Conservation (phyloP, 768 basidiomycete species). For the Hygrocybe coccinea region DNA sequence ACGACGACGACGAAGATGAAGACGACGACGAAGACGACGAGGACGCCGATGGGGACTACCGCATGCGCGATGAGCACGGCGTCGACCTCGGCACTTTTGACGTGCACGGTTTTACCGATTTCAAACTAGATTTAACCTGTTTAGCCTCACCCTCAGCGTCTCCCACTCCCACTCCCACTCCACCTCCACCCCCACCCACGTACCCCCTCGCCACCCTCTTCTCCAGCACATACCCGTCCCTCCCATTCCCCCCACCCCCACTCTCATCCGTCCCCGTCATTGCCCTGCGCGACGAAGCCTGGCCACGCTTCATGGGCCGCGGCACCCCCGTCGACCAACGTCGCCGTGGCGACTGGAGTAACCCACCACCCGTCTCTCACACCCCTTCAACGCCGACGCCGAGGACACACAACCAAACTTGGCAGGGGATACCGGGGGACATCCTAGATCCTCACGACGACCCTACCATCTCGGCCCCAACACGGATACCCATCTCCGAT, state of each 20-base stretch:
- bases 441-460: background rate
- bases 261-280: conserved; percentile 1
- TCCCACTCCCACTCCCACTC: background rate
- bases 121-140: background rate
- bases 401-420: background rate
- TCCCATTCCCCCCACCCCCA: conserved; percentile 3
- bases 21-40: conserved; percentile 4
- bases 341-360: conserved; percentile 1
- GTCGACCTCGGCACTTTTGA: background rate
- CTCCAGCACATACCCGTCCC: background rate
- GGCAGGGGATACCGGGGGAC: background rate
- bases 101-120: background rate
- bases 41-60: background rate
- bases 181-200: background rate
- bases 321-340: conserved; percentile 3
- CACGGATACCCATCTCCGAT: background rate
- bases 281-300: conserved; percentile 2
- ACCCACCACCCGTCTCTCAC: no score
- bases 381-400: no score
- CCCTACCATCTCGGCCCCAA: background rate
- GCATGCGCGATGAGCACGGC: background rate
- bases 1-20: conserved; percentile 5
- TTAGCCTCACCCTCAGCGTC: background rate
- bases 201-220: background rate
- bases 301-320: conserved; percentile 4